phyloP scores from a whole-genome alignment of 805 yeast genomes.

The Ogataea paraovalis region DNA sequence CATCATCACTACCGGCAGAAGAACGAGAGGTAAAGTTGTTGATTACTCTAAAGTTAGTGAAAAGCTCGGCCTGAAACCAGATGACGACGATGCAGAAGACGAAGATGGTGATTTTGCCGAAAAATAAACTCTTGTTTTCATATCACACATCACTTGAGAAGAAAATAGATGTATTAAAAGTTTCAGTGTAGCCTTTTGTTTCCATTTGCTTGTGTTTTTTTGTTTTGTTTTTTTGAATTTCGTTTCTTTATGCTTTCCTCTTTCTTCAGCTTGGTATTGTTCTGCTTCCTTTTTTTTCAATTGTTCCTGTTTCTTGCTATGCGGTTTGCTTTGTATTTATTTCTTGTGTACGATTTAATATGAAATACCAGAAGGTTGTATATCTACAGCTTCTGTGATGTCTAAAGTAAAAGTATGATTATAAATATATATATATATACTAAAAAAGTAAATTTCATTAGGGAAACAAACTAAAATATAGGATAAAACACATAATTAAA shows the following conservation, averaged over 20 bases:
- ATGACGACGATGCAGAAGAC: conserved; percentile 44
- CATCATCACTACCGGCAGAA: conserved; percentile 78
- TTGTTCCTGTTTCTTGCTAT: too few relatives aligned
- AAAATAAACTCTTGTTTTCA: too few relatives aligned
- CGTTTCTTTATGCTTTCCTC: neutral
- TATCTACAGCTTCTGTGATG: neutral
- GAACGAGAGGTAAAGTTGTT: conserved; percentile 86
- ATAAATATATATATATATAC: too few relatives aligned
- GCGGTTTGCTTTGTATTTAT: too few relatives aligned
- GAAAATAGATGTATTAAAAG: neutral
- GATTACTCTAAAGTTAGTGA: conserved; percentile 81
- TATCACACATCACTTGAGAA: too few relatives aligned
- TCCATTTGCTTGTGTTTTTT: neutral
- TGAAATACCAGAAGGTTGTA: neutral
- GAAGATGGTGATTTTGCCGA: conserved; percentile 43
- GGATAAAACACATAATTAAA: too few relatives aligned
- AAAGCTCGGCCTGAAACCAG: conserved; percentile 50
- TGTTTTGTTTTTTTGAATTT: neutral
- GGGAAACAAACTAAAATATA: too few relatives aligned
- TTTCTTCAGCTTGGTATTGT: too few relatives aligned
- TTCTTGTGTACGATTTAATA: neutral
- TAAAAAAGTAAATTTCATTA: too few relatives aligned
- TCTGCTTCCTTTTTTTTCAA: too few relatives aligned
- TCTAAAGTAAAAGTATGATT: too few relatives aligned
- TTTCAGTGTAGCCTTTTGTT: neutral